A percentile compares a stretch with the other conserved stretches of the same genome.
These are phyloP conservation scores for Physcomitrium patens DNA, from an alignment of 225 moss, liverwort and hornwort genomes.

Conservation along the genomic window DNA sequence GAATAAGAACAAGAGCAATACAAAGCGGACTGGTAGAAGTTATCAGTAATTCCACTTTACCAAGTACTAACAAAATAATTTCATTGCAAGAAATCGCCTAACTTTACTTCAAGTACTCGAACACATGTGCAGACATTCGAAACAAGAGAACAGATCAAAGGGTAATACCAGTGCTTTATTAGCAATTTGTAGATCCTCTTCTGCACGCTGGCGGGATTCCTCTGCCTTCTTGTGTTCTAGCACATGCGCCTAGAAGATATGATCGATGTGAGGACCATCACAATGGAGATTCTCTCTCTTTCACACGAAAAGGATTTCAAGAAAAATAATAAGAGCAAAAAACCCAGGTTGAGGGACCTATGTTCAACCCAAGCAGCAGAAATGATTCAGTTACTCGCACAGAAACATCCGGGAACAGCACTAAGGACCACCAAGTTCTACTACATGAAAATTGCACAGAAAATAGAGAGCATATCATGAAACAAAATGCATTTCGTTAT, in stretches of 20 bases:
- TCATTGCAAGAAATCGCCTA: not conserved
- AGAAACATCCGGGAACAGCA: not conserved
- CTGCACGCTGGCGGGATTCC: conserved; percentile 71
- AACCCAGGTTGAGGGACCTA: conserved; percentile 1
- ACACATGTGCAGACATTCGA: not conserved
- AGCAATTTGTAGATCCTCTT: conserved; percentile 64
- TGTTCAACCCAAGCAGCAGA: conserved; percentile 6
- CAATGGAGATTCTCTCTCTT: not conserved
- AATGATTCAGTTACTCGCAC: not conserved
- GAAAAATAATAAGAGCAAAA: conserved; percentile 1
- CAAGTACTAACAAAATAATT: not conserved
- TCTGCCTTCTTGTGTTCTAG: conserved; percentile 73
- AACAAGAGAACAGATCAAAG: conserved; percentile 17
- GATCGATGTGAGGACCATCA: not conserved
- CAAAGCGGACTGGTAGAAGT: not conserved
- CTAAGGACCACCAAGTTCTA: conserved; percentile 1
- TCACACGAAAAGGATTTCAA: not conserved
- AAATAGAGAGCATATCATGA: conserved; percentile 19
- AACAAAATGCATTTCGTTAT: not conserved
- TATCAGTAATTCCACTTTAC: not conserved
- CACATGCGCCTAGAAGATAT: conserved; percentile 36
- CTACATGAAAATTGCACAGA: not conserved
- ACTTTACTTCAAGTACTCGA: conserved; percentile 1
- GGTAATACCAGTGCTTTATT: conserved; percentile 57
- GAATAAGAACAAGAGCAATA: not conserved